phyloP scores from a whole-genome alignment of 306 rosid species.

The Ziziphus jujuba region DNA sequence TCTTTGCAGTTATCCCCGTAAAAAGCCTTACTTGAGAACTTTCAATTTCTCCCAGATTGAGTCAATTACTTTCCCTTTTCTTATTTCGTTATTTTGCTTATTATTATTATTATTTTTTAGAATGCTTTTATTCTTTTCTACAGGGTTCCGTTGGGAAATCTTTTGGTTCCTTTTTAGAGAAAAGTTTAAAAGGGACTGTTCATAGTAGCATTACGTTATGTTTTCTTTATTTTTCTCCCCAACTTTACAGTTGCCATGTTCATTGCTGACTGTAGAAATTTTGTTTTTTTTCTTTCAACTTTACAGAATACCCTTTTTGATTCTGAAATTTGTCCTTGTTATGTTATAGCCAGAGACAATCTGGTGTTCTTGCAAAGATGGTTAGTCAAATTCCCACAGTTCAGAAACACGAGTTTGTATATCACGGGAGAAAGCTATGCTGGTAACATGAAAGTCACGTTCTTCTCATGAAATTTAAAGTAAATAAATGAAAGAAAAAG shows the following conservation, averaged over 20 bases:
- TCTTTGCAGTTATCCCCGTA: neutral
- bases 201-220: constrained; percentile 25
- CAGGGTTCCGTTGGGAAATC: constrained; percentile 25
- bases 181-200: constrained; percentile 29
- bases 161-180: constrained; percentile 31
- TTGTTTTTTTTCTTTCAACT: constrained; percentile 23
- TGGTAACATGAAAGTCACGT: constrained; percentile 20
- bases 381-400: constrained; percentile 51
- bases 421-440: constrained; percentile 59
- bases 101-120: neutral
- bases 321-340: constrained; percentile 31
- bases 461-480: neutral
- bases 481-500: neutral
- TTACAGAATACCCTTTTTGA: constrained; percentile 15
- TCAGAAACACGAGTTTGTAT: constrained; percentile 46
- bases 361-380: constrained; percentile 52
- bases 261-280: constrained; percentile 31
- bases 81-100: constrained; percentile 9
- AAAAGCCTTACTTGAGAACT: constrained; percentile 10
- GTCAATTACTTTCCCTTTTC: constrained; percentile 30
- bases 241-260: constrained; percentile 46
- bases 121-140: constrained; percentile 4
- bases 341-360: constrained; percentile 50
- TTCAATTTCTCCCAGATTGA: constrained; percentile 27
- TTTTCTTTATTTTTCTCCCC: neutral